Percentiles rank a stretch among this genome's conserved stretches.
These are phyloP conservation scores for Paratinospora sagittata DNA, from an alignment of 164 flowering plant species.

Conservation along the genomic window DNA sequence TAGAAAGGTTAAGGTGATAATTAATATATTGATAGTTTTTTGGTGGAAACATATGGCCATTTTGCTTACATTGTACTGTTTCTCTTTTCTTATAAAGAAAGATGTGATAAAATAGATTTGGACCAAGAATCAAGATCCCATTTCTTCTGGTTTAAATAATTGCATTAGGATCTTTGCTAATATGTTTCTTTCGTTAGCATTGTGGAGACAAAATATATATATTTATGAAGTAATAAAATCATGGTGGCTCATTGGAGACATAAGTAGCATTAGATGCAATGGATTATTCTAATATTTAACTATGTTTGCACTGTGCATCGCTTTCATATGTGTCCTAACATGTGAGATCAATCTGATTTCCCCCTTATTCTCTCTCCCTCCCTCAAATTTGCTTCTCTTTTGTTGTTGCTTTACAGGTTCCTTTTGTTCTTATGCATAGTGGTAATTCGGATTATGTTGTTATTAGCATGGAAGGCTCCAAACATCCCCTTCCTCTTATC, in stretches of 20 bases:
- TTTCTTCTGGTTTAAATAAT: too few species aligned
- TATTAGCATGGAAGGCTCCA: constrained; percentile 73
- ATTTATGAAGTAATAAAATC: not conserved
- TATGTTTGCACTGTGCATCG: too few species aligned
- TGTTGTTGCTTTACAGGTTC: constrained; percentile 46
- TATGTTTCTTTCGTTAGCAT: not conserved
- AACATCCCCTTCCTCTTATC: constrained; percentile 67
- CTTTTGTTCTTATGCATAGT: constrained; percentile 68
- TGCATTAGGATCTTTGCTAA: too few species aligned
- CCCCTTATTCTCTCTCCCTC: not conserved
- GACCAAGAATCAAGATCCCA: too few species aligned
- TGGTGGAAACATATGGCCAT: too few species aligned
- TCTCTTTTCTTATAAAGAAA: too few species aligned
- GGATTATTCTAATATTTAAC: not conserved
- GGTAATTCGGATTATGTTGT: constrained; percentile 39
- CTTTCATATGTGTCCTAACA: too few species aligned
- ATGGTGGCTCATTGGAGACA: not conserved
- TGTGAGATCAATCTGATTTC: constrained; percentile 1
- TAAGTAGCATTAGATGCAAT: not conserved
- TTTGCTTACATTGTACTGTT: not conserved
- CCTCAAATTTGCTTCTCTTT: not conserved
- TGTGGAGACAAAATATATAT: not conserved
- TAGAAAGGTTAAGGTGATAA: too few species aligned
- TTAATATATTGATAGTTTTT: too few species aligned
- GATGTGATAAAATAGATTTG: too few species aligned